A percentile compares a stretch with the other conserved stretches of the same genome.
Evolutionary conservation across 1,139 yeast genomes (phyloP).

Genomic region (Geotrichum phurueaensis): DNA sequence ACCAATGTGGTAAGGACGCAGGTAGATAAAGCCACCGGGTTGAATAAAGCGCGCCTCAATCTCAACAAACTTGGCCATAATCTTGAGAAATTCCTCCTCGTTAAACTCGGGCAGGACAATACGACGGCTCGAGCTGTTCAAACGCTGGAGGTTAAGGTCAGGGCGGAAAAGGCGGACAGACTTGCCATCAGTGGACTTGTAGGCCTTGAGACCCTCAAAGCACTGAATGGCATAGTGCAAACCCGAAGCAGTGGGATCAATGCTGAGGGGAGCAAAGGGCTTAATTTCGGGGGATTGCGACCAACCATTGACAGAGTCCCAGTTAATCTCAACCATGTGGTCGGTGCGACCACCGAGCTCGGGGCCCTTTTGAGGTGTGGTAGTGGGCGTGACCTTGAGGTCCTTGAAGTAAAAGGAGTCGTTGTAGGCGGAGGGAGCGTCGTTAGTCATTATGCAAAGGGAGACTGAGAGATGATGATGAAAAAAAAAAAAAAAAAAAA

Average conservation of each 20-base stretch:
- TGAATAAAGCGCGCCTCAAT: slow-evolving; percentile 35
- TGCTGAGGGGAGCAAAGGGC: slow-evolving; percentile 37
- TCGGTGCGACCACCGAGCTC: slow-evolving; percentile 33
- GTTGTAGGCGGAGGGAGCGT: background rate
- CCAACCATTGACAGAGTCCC: slow-evolving; percentile 40
- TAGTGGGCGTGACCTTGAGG: slow-evolving; percentile 11
- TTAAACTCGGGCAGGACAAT: slow-evolving; percentile 40
- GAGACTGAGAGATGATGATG: background rate
- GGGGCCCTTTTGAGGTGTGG: slow-evolving; percentile 18
- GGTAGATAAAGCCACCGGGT: slow-evolving; percentile 31
- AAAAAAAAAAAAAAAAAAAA: background rate
- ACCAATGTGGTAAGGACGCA: slow-evolving; percentile 34
- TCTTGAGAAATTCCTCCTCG: slow-evolving; percentile 38
- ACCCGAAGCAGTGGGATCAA: slow-evolving; percentile 33
- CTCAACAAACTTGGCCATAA: slow-evolving; percentile 37
- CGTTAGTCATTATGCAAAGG: slow-evolving; percentile 8
- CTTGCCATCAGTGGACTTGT: slow-evolving; percentile 31
- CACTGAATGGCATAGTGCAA: slow-evolving; percentile 35
- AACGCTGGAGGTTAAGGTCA: slow-evolving; percentile 39
- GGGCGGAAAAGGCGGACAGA: slow-evolving; percentile 41
- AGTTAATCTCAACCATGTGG: slow-evolving; percentile 42
- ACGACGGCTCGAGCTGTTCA: slow-evolving; percentile 40
- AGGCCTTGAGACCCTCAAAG: slow-evolving; percentile 36
- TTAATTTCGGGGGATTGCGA: slow-evolving; percentile 35
- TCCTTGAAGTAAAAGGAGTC: slow-evolving; percentile 15